Percentiles rank a stretch among this genome's conserved stretches.
Evolutionary conservation across 2,329 filamentous ascomycete genomes (phyloP).

Genomic region (Colletotrichum gigasporum): DNA sequence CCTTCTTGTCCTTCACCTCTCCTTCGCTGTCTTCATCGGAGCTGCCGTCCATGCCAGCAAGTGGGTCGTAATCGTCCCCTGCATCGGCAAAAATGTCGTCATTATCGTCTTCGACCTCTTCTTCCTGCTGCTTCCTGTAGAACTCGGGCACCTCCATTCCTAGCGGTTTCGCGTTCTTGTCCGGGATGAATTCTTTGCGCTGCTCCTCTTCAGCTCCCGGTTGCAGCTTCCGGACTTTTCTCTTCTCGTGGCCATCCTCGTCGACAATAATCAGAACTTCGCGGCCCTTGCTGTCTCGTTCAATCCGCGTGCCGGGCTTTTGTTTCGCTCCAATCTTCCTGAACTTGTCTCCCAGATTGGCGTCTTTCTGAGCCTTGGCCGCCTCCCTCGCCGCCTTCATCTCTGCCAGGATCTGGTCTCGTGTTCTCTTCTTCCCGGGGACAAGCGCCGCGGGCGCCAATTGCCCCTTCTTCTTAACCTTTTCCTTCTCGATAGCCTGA

Average conservation of each 20-base stretch:
- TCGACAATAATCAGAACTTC: constrained; percentile 74
- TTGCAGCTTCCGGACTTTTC: constrained; percentile 67
- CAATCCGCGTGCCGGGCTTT: constrained; percentile 65
- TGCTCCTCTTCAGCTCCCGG: constrained; percentile 47
- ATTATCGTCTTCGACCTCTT: constrained; percentile 63
- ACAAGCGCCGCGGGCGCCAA: constrained; percentile 62
- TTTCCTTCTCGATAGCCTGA: constrained; percentile 60
- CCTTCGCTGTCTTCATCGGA: constrained; percentile 54
- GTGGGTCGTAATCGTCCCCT: constrained; percentile 73
- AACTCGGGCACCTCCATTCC: constrained; percentile 74
- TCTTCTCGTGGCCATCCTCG: constrained; percentile 72
- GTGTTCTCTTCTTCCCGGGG: constrained; percentile 68
- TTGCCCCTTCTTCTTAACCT: constrained; percentile 69
- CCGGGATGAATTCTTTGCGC: constrained; percentile 57
- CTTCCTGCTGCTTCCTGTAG: constrained; percentile 57
- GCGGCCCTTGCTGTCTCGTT: constrained; percentile 67
- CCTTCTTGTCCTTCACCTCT: constrained; percentile 41
- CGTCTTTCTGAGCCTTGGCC: constrained; percentile 63
- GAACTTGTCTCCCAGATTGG: constrained; percentile 67
- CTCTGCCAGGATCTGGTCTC: constrained; percentile 74
- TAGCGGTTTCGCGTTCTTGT: constrained; percentile 65
- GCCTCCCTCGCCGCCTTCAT: constrained; percentile 71
- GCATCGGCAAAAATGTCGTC: constrained; percentile 73
- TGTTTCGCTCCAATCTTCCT: constrained; percentile 70
- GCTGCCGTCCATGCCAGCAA: constrained; percentile 63